A percentile compares a stretch with the other conserved stretches of the same genome.
These are phyloP conservation scores for Jaltomata sinuosa DNA, from an alignment of 257 asterid species.

Conservation along the genomic window DNA sequence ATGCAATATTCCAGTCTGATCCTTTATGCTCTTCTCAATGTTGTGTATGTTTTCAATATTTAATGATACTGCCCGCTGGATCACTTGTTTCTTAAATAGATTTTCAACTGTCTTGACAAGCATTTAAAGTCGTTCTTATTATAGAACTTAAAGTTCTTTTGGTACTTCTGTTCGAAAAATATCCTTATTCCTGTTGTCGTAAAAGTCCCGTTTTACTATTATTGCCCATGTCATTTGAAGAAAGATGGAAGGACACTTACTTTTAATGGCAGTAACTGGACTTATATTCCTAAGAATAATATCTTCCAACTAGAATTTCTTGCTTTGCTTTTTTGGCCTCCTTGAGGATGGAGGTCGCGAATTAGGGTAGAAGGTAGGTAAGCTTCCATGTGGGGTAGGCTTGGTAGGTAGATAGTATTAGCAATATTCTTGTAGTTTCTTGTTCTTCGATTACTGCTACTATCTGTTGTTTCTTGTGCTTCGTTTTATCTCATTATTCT, in stretches of 20 bases:
- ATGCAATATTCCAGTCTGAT: slow-evolving; percentile 3
- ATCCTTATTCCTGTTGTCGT: background rate
- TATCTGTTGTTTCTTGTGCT: too few species aligned
- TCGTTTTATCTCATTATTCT: too few species aligned
- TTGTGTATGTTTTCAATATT: background rate
- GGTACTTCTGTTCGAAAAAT: background rate
- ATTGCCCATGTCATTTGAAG: background rate
- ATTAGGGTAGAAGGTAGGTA: too few species aligned
- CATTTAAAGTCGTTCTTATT: background rate
- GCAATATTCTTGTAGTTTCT: too few species aligned
- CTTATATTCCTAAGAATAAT: background rate
- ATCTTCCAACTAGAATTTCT: background rate
- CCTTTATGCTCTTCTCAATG: background rate
- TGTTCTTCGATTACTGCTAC: too few species aligned
- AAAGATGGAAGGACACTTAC: background rate
- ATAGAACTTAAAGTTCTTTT: background rate
- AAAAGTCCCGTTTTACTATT: background rate
- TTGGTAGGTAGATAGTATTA: too few species aligned
- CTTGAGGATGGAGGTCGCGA: too few species aligned
- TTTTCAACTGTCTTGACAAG: background rate
- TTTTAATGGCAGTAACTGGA: background rate
- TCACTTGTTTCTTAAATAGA: background rate
- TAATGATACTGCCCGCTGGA: background rate
- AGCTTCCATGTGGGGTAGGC: too few species aligned
- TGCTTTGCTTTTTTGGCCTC: background rate